Percentiles rank a stretch among this genome's conserved stretches.
These are phyloP conservation scores for Claviceps capensis DNA, from an alignment of 2,329 filamentous ascomycete species.

Conservation along the genomic window DNA sequence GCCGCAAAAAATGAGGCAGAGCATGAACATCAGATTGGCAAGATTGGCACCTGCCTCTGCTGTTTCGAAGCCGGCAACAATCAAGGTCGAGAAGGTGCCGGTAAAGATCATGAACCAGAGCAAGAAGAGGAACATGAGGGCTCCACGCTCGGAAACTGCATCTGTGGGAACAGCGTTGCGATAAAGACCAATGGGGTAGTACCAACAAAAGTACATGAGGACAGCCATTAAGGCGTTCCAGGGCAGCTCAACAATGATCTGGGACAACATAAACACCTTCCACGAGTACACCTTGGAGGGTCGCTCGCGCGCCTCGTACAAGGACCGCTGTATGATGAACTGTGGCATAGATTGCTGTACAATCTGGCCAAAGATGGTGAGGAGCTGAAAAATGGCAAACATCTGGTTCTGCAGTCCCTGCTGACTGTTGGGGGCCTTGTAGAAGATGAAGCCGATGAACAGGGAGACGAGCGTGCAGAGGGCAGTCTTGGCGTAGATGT, in stretches of 20 bases:
- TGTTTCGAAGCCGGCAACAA: conserved; percentile 61
- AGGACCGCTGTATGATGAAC: conserved; percentile 66
- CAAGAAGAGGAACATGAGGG: conserved; percentile 66
- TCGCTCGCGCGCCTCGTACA: conserved; percentile 76
- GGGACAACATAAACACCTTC: conserved; percentile 73
- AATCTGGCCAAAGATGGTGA: conserved; percentile 69
- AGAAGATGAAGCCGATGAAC: conserved; percentile 76
- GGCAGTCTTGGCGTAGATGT: conserved; percentile 71
- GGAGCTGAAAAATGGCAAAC: conserved; percentile 74
- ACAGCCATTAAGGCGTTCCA: conserved; percentile 68
- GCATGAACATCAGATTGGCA: conserved; percentile 59
- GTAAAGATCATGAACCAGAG: conserved; percentile 67
- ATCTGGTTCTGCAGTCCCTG: conserved; percentile 78
- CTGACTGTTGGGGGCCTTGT: conserved; percentile 53
- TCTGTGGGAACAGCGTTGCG: conserved; percentile 50
- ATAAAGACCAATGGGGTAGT: conserved; percentile 73
- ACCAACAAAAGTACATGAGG: conserved; percentile 71
- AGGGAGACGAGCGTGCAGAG: conserved; percentile 53
- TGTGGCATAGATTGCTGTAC: conserved; percentile 75
- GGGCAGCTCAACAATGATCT: conserved; percentile 73
- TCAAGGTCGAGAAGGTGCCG: conserved; percentile 65
- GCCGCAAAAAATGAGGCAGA: conserved; percentile 63
- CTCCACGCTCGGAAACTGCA: conserved; percentile 54
- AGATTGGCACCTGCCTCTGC: conserved; percentile 66
- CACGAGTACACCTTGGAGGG: conserved; percentile 76